A percentile compares a stretch with the other conserved stretches of the same genome.
Conservation (phyloP, 371 early-diverging fungal genomes). For the Entomophthora muscae region DNA sequence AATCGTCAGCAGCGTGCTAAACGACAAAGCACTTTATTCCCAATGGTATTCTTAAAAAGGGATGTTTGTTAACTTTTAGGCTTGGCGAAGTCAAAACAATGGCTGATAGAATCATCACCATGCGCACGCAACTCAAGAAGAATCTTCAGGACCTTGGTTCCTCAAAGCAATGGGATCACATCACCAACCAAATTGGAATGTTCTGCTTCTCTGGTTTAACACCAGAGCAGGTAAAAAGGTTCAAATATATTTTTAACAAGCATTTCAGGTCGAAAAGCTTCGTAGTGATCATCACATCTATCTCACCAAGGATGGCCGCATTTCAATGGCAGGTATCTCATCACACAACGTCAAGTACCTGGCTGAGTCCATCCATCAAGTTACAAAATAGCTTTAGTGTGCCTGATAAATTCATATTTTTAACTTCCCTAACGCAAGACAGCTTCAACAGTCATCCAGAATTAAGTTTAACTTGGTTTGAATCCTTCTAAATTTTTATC, state of each 20-base stretch:
- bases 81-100: conserved; percentile 82
- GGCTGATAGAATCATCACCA: conserved; percentile 93
- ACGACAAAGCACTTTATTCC: conserved; percentile 44
- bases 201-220: conserved; percentile 93
- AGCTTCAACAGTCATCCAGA: too few relatives aligned
- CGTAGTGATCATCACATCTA: conserved; percentile 80
- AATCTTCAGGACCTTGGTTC: conserved; percentile 70
- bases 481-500: too few relatives aligned
- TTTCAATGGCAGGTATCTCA: conserved; percentile 92
- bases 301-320: conserved; percentile 90
- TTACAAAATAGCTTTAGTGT: conserved; percentile 77
- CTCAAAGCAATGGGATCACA: conserved; percentile 76
- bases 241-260: background rate
- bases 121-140: conserved; percentile 61
- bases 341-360: conserved; percentile 86
- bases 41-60: conserved; percentile 47
- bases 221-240: conserved; percentile 39
- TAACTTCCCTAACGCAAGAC: too few relatives aligned
- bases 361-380: conserved; percentile 88
- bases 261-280: conserved; percentile 51
- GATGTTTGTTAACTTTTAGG: conserved; percentile 14
- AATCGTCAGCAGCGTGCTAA: conserved; percentile 78
- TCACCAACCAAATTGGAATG: conserved; percentile 97
- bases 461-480: too few relatives aligned
- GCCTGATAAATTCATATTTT: too few relatives aligned